phyloP scores from a whole-genome alignment of 1,284 basidiomycete genomes.

The Coriolopsis trogii region DNA sequence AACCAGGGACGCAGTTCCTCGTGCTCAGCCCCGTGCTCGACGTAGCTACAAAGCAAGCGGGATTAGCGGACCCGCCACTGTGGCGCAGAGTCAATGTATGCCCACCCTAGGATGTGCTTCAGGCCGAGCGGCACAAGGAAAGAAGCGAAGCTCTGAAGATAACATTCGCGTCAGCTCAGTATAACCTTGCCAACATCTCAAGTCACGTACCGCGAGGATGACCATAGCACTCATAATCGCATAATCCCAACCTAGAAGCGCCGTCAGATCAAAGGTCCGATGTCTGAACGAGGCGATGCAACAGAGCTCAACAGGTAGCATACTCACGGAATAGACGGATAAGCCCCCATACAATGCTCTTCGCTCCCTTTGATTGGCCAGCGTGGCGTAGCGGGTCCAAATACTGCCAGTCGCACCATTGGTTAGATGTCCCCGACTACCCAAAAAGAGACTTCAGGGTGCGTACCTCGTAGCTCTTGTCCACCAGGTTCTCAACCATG shows the following conservation, averaged over 20 bases:
- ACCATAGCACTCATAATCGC: conserved; percentile 4
- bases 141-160: conserved; percentile 4
- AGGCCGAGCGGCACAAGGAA: conserved; percentile 10
- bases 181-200: not conserved
- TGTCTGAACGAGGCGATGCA: no score
- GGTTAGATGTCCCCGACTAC: no score
- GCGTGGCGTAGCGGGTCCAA: conserved; percentile 18
- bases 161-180: not conserved
- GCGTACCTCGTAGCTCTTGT: conserved; percentile 28
- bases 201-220: not conserved
- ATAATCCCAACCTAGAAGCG: not conserved
- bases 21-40: conserved; percentile 42
- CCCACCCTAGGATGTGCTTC: conserved; percentile 13
- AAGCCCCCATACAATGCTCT: conserved; percentile 35
- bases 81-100: not conserved
- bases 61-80: not conserved
- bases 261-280: no score
- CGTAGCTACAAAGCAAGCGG: conserved; percentile 32
- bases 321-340: conserved; percentile 27
- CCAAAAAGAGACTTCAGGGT: no score
- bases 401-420: conserved; percentile 16
- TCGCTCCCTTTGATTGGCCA: conserved; percentile 2
- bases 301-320: not conserved
- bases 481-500: conserved; percentile 37
- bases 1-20: conserved; percentile 48